Percentiles rank a stretch among this genome's conserved stretches.
Evolutionary conservation across 2,329 filamentous ascomycete genomes (phyloP).

Genomic region (Teratosphaeria zuluensis): DNA sequence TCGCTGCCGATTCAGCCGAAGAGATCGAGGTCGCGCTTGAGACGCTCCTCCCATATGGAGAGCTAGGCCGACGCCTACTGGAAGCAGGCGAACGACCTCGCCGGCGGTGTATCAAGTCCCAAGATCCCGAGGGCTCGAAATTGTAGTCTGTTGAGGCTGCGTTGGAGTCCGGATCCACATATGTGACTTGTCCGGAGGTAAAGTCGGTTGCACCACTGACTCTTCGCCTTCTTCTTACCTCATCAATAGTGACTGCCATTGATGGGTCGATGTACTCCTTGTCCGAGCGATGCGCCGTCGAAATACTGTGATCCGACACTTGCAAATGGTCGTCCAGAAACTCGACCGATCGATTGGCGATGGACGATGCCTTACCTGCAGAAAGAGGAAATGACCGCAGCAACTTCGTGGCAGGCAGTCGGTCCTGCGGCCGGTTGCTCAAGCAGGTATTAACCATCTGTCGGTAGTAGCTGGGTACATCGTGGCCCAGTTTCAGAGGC

Average conservation of each 20-base stretch:
- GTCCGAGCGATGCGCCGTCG: slow-evolving; percentile 31
- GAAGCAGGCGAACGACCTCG: slow-evolving; percentile 27
- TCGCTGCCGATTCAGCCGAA: slow-evolving; percentile 1
- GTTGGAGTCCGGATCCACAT: slow-evolving; percentile 27
- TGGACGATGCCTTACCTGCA: slow-evolving; percentile 7
- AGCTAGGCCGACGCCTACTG: slow-evolving; percentile 22
- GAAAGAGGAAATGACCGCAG: slow-evolving; percentile 54
- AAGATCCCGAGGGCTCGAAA: slow-evolving; percentile 35
- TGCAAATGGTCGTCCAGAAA: slow-evolving; percentile 7
- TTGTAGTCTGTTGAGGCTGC: slow-evolving; percentile 34
- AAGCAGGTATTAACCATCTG: slow-evolving; percentile 68
- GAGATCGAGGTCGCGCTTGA: slow-evolving; percentile 21
- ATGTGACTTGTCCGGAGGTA: slow-evolving; percentile 21
- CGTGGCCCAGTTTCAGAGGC: slow-evolving; percentile 50
- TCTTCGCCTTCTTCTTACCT: slow-evolving; percentile 23
- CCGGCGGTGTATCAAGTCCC: slow-evolving; percentile 27
- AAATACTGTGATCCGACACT: slow-evolving; percentile 29
- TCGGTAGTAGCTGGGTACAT: slow-evolving; percentile 69
- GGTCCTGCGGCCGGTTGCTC: slow-evolving; percentile 59
- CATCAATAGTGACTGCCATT: slow-evolving; percentile 34
- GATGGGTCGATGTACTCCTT: slow-evolving; percentile 40
- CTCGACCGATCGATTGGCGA: slow-evolving; percentile 5
- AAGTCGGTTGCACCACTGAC: slow-evolving; percentile 5
- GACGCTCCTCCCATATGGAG: slow-evolving; percentile 24
- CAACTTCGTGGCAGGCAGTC: slow-evolving; percentile 64